These are phyloP conservation scores for Phytophthora sojae DNA, from an alignment of 352 stramenopile genomes.

Conservation along the genomic window DNA sequence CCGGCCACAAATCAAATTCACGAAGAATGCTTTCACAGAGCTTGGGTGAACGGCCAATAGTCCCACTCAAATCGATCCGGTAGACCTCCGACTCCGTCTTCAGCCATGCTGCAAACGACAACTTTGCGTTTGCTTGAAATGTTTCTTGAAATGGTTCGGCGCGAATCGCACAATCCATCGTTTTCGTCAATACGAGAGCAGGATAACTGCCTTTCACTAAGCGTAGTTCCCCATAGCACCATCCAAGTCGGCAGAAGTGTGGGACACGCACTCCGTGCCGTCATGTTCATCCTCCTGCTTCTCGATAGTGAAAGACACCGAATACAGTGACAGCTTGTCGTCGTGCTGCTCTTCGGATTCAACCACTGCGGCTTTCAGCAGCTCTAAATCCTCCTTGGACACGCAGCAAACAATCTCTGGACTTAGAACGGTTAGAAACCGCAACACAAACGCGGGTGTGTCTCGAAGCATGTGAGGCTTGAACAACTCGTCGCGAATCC, in stretches of 20 bases:
- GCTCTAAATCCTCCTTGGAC: conserved; percentile 4
- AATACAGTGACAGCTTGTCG: conserved; percentile 1
- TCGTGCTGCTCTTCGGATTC: conserved; percentile 4
- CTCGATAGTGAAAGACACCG: conserved; percentile 35
- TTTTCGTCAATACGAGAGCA: not conserved
- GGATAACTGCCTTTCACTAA: conserved; percentile 38
- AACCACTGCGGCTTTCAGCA: conserved; percentile 3
- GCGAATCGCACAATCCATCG: not conserved
- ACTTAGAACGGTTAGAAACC: conserved; percentile 36
- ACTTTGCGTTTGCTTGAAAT: not conserved
- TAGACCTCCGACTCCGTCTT: not conserved
- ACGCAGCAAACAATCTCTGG: conserved; percentile 17
- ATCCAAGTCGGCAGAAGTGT: conserved; percentile 14
- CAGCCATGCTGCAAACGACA: not conserved
- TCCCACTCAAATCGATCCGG: not conserved
- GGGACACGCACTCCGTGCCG: conserved; percentile 18
- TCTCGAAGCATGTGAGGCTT: conserved; percentile 39
- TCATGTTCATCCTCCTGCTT: conserved; percentile 48
- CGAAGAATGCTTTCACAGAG: not conserved
- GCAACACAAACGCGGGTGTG: conserved; percentile 61
- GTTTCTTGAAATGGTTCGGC: not conserved
- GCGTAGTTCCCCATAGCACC: not conserved
- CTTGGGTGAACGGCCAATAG: not conserved
- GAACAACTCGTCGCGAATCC: conserved; percentile 50
- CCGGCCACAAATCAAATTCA: not conserved